Conservation (phyloP, 176 grass and related monocot genomes). For the Phoenix roebelenii region DNA sequence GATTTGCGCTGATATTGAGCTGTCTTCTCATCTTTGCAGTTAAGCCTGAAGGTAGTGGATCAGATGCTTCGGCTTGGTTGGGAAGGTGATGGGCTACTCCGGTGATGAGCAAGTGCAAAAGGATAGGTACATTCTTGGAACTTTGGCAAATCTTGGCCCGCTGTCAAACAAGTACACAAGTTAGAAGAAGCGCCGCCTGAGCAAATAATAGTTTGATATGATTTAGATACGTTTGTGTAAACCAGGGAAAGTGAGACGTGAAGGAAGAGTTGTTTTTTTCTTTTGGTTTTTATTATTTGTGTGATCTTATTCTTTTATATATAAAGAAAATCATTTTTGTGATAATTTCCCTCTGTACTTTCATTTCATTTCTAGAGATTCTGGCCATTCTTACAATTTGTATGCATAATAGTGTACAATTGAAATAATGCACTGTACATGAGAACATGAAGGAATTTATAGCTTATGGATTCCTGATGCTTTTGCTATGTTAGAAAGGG, state of each 20-base stretch:
- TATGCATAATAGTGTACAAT: too few relatives aligned
- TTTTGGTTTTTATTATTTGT: background rate
- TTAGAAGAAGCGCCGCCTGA: background rate
- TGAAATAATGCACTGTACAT: too few relatives aligned
- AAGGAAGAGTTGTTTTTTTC: background rate
- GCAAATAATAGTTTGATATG: slow-evolving; percentile 12
- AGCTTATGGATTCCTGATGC: too few relatives aligned
- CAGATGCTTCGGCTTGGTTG: slow-evolving; percentile 99
- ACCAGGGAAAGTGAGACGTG: background rate
- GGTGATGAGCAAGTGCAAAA: slow-evolving; percentile 25
- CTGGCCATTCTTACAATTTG: too few relatives aligned
- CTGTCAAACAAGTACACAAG: background rate
- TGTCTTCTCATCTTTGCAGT: slow-evolving; percentile 23
- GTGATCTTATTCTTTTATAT: slow-evolving; percentile 9
- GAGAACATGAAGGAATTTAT: too few relatives aligned
- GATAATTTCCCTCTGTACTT: too few relatives aligned
- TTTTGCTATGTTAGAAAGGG: too few relatives aligned
- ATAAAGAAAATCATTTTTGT: slow-evolving; percentile 14
- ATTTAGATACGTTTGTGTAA: background rate
- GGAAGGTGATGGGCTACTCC: slow-evolving; percentile 92
- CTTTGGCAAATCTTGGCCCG: background rate
- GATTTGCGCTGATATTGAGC: too few relatives aligned
- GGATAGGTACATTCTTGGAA: background rate
- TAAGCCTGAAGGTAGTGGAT: slow-evolving; percentile 97
- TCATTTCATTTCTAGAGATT: too few relatives aligned